Percentiles rank a stretch among this genome's conserved stretches.
Evolutionary conservation across 257 asterid species (phyloP).

Genomic region (Fraxinus cuspidata): DNA sequence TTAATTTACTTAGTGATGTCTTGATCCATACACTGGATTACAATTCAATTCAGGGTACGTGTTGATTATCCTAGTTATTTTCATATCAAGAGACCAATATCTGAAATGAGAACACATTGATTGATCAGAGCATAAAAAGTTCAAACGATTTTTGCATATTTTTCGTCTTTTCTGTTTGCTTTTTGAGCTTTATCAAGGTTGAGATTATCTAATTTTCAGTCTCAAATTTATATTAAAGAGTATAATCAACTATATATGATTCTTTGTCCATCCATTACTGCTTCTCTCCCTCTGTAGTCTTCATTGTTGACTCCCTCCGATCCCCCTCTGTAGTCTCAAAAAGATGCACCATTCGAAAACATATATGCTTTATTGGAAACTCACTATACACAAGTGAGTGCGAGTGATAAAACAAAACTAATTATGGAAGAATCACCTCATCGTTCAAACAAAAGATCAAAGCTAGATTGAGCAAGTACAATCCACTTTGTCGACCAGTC

Average conservation of each 20-base stretch:
- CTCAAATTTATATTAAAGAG: neutral
- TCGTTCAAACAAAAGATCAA: neutral
- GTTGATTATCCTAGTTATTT: too few species aligned
- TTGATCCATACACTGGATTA: too few species aligned
- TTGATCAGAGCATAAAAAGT: too few species aligned
- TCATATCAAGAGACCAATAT: too few species aligned
- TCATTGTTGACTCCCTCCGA: too few species aligned
- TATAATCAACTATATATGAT: too few species aligned
- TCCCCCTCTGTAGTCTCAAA: neutral
- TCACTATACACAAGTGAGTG: too few species aligned
- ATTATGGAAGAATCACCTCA: neutral
- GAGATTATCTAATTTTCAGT: neutral
- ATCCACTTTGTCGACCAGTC: slow-evolving; percentile 34
- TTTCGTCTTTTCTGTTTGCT: neutral
- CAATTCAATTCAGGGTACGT: too few species aligned
- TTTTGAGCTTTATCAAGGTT: neutral
- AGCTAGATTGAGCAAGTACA: slow-evolving; percentile 18
- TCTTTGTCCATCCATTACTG: too few species aligned
- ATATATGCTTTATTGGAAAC: neutral
- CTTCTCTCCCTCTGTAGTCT: too few species aligned
- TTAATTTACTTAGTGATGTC: too few species aligned
- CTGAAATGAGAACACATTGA: too few species aligned
- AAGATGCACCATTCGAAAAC: neutral
- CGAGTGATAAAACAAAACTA: neutral
- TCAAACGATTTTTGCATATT: neutral